A percentile compares a stretch with the other conserved stretches of the same genome.
Evolutionary conservation across 2,329 filamentous ascomycete species (phyloP).

Genomic region (Fusarium annulatum): DNA sequence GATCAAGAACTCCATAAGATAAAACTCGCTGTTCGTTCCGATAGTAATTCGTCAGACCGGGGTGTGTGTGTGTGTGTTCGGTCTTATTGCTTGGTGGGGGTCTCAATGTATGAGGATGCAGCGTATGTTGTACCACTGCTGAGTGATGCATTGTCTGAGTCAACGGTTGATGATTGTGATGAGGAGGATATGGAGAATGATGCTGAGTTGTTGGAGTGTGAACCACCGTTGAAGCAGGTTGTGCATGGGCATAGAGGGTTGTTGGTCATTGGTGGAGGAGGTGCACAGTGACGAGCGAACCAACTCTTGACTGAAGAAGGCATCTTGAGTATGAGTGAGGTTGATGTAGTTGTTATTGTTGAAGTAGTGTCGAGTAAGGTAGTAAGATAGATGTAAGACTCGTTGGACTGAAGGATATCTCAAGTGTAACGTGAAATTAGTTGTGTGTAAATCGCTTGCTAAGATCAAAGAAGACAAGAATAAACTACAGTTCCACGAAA

Average conservation of each 20-base stretch:
- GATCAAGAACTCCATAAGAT: conserved; percentile 10
- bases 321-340: conserved; percentile 38
- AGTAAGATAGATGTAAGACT: not conserved
- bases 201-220: conserved; percentile 32
- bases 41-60: conserved; percentile 16
- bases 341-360: not conserved
- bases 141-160: conserved; percentile 42
- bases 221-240: conserved; percentile 48
- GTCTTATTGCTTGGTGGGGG: conserved; percentile 37
- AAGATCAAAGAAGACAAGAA: conserved; percentile 8
- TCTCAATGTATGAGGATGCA: conserved; percentile 38
- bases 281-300: conserved; percentile 56
- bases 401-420: not conserved
- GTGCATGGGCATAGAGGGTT: conserved; percentile 52
- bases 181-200: conserved; percentile 21
- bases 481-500: not conserved
- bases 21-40: conserved; percentile 13
- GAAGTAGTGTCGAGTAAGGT: not conserved
- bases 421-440: not conserved
- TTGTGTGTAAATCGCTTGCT: not conserved
- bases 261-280: conserved; percentile 52
- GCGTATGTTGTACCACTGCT: conserved; percentile 37
- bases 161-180: conserved; percentile 5
- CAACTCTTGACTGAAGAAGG: conserved; percentile 50
- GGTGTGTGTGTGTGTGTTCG: not conserved